phyloP scores from a whole-genome alignment of 805 yeast species.

The Candida xiaguanensis region DNA sequence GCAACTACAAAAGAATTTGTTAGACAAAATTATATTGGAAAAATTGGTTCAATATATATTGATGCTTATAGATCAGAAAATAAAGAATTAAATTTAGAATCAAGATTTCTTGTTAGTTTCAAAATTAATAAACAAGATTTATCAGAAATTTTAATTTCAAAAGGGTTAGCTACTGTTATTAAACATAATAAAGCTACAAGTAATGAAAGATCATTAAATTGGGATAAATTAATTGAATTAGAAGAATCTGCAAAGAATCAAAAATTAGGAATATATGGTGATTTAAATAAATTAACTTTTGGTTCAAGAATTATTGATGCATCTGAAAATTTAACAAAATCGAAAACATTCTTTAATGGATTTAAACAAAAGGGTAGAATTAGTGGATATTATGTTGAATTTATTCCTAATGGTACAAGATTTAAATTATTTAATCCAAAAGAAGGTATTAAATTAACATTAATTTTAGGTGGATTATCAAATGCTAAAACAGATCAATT shows the following conservation, averaged over 20 bases:
- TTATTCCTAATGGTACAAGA: conserved; percentile 64
- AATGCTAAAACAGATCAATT: conserved; percentile 35
- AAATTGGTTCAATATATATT: conserved; percentile 55
- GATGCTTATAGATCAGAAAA: conserved; percentile 64
- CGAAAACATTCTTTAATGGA: conserved; percentile 69
- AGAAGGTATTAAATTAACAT: conserved; percentile 64
- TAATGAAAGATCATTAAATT: conserved; percentile 63
- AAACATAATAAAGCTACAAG: conserved; percentile 71
- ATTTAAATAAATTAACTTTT: conserved; percentile 47
- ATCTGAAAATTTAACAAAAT: conserved; percentile 66
- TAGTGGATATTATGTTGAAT: conserved; percentile 66
- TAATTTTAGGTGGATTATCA: conserved; percentile 73
- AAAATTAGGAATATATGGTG: conserved; percentile 60
- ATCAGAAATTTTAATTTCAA: conserved; percentile 54
- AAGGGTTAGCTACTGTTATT: conserved; percentile 75
- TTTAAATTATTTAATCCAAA: conserved; percentile 63
- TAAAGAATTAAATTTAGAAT: conserved; percentile 53
- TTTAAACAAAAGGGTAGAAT: conserved; percentile 63
- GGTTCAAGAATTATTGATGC: conserved; percentile 71
- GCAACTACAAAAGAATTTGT: conserved; percentile 71
- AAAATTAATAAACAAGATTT: conserved; percentile 54
- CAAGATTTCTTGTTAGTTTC: conserved; percentile 62
- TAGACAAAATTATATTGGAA: conserved; percentile 67
- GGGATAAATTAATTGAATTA: conserved; percentile 73
- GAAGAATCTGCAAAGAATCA: conserved; percentile 56